Percentiles rank a stretch among this genome's conserved stretches.
These are phyloP conservation scores for Pseudogymnoascus sp. DNA, from an alignment of 2,329 filamentous ascomycete genomes.

Conservation along the genomic window DNA sequence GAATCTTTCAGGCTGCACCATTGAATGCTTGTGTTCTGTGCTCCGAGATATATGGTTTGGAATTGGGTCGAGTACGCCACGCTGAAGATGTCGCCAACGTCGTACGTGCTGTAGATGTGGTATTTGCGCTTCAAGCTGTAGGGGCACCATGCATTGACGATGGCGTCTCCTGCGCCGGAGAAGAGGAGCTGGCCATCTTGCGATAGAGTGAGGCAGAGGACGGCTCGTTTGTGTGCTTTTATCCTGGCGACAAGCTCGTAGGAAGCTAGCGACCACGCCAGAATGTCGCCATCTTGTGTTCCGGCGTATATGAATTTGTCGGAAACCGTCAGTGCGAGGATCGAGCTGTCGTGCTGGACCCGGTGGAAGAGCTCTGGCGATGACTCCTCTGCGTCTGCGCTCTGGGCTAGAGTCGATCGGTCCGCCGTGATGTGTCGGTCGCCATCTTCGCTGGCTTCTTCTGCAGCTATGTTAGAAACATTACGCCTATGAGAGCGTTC, in stretches of 20 bases:
- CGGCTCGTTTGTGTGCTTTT: conserved; percentile 84
- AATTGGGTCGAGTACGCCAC: conserved; percentile 76
- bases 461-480: neutral
- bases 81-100: conserved; percentile 92
- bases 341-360: conserved; percentile 68
- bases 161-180: conserved; percentile 86
- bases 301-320: conserved; percentile 80
- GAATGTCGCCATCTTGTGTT: conserved; percentile 86
- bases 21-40: conserved; percentile 91
- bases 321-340: conserved; percentile 75
- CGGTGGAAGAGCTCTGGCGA: conserved; percentile 63
- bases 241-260: conserved; percentile 74
- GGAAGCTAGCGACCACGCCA: conserved; percentile 82
- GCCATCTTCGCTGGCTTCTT: conserved; percentile 1
- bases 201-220: conserved; percentile 77
- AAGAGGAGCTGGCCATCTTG: conserved; percentile 68
- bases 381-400: neutral
- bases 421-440: neutral
- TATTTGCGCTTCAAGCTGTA: conserved; percentile 67
- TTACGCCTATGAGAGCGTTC: neutral
- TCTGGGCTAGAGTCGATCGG: neutral
- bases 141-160: conserved; percentile 91
- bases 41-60: conserved; percentile 81
- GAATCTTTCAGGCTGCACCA: conserved; percentile 74
- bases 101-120: conserved; percentile 87